Evolutionary conservation across 2,329 filamentous ascomycete genomes (phyloP).

Genomic region (Arthroderma sp.): DNA sequence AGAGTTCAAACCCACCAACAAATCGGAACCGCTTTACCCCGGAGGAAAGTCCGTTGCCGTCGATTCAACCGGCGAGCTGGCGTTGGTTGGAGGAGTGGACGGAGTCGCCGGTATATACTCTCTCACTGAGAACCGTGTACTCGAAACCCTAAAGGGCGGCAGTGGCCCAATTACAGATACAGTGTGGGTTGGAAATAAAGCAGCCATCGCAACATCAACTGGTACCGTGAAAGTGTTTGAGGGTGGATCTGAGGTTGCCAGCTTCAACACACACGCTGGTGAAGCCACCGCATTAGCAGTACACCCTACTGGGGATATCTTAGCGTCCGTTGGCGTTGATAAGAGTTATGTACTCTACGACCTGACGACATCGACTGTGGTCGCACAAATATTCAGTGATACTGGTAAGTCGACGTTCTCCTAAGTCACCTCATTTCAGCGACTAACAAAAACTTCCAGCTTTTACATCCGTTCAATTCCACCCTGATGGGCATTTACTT

Average conservation of each 20-base stretch:
- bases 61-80: constrained; percentile 49
- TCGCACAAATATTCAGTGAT: constrained; percentile 68
- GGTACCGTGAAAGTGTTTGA: constrained; percentile 73
- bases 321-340: constrained; percentile 79
- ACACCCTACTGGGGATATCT: constrained; percentile 68
- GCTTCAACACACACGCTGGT: constrained; percentile 71
- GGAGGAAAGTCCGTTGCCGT: constrained; percentile 46
- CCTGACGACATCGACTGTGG: constrained; percentile 49
- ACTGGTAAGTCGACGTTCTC: constrained; percentile 45
- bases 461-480: constrained; percentile 68
- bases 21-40: constrained; percentile 46
- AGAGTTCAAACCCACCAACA: constrained; percentile 40
- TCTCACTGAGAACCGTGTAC: constrained; percentile 59
- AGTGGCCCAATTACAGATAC: constrained; percentile 55
- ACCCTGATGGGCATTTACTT: constrained; percentile 91
- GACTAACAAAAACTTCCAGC: constrained; percentile 32
- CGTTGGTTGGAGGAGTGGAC: constrained; percentile 60
- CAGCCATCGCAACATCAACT: constrained; percentile 60
- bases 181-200: constrained; percentile 47
- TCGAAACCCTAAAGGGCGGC: constrained; percentile 51
- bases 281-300: constrained; percentile 62
- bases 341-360: constrained; percentile 92
- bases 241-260: constrained; percentile 52
- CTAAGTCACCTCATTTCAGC: constrained; percentile 5
- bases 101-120: constrained; percentile 68